These are phyloP conservation scores for Tetrahymena thermophila DNA, from an alignment of 73 alveolate species.

Conservation along the genomic window DNA sequence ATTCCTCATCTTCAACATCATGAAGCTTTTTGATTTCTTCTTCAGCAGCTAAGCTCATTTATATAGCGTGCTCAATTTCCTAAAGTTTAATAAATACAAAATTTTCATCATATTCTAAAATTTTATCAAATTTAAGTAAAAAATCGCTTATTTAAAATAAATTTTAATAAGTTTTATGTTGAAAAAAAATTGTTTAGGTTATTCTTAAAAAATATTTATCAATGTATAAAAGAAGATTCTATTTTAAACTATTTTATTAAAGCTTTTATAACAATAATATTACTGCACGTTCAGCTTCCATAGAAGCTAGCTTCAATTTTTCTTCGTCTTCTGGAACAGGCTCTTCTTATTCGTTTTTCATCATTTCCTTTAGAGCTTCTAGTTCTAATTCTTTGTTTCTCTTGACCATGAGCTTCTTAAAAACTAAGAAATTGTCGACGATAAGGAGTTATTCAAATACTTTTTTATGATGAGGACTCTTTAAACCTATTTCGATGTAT, in stretches of 20 bases:
- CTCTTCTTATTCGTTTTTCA: neutral
- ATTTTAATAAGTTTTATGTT: too few relatives aligned
- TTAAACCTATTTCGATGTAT: slow-evolving; percentile 31
- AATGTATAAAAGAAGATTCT: too few relatives aligned
- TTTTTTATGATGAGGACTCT: slow-evolving; percentile 51
- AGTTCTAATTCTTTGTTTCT: slow-evolving; percentile 70
- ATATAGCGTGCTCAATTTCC: slow-evolving; percentile 39
- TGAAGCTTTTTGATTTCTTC: slow-evolving; percentile 13
- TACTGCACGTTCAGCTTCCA: slow-evolving; percentile 3
- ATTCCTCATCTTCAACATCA: slow-evolving; percentile 29
- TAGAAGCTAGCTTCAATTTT: neutral
- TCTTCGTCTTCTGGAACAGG: neutral
- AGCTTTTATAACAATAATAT: neutral
- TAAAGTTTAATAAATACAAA: neutral
- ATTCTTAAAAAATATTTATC: too few relatives aligned
- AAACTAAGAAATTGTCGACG: slow-evolving; percentile 64
- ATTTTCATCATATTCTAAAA: neutral
- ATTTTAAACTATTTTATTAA: too few relatives aligned
- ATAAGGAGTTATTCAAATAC: slow-evolving; percentile 50
- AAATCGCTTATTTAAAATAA: too few relatives aligned
- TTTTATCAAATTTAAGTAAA: too few relatives aligned
- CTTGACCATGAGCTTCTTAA: slow-evolving; percentile 75
- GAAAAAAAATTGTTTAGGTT: too few relatives aligned
- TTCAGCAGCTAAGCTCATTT: slow-evolving; percentile 41
- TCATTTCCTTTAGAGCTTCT: slow-evolving; percentile 57